phyloP scores from a whole-genome alignment of 2,329 filamentous ascomycete species.

The Colletotrichum endophyticum region DNA sequence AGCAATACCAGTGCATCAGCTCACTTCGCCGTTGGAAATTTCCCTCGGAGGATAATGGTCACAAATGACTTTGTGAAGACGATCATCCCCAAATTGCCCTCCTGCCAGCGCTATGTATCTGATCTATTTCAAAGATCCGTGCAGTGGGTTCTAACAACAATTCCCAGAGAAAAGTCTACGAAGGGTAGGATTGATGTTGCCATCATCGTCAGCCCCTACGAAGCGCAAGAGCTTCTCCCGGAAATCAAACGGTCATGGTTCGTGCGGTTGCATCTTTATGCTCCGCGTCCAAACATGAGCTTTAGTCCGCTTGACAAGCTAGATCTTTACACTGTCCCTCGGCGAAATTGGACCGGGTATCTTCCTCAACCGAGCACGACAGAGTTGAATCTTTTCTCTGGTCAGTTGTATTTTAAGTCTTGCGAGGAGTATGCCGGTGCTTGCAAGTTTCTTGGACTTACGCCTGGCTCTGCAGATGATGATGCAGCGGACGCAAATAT shows the following conservation, averaged over 20 bases:
- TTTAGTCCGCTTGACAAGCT: constrained; percentile 49
- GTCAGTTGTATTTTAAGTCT: constrained; percentile 66
- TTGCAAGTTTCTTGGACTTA: constrained; percentile 58
- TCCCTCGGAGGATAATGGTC: constrained; percentile 46
- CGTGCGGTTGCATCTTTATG: constrained; percentile 56
- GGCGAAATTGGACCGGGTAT: rapidly evolving
- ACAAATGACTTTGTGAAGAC: constrained; percentile 57
- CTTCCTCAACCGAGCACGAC: constrained; percentile 9
- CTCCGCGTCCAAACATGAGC: constrained; percentile 45
- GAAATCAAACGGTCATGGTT: constrained; percentile 35
- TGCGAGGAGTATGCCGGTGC: constrained; percentile 58
- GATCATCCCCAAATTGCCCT: constrained; percentile 29
- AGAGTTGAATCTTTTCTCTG: constrained; percentile 70
- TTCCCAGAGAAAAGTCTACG: too few relatives aligned
- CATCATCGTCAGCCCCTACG: constrained; percentile 64
- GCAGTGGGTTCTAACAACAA: constrained; percentile 48
- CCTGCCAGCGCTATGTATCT: constrained; percentile 1
- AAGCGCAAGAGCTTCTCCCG: constrained; percentile 58
- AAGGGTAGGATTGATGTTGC: background rate
- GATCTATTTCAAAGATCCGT: constrained; percentile 59
- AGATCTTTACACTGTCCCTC: constrained; percentile 44
- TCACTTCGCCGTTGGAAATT: constrained; percentile 34
- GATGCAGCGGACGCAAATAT: too few relatives aligned
- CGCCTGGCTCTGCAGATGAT: background rate
- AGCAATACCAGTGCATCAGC: constrained; percentile 41